Base-by-base conservation (phyloP, 495 filamentous ascomycete genomes). In the Corynascus novoguineensis region DNA sequence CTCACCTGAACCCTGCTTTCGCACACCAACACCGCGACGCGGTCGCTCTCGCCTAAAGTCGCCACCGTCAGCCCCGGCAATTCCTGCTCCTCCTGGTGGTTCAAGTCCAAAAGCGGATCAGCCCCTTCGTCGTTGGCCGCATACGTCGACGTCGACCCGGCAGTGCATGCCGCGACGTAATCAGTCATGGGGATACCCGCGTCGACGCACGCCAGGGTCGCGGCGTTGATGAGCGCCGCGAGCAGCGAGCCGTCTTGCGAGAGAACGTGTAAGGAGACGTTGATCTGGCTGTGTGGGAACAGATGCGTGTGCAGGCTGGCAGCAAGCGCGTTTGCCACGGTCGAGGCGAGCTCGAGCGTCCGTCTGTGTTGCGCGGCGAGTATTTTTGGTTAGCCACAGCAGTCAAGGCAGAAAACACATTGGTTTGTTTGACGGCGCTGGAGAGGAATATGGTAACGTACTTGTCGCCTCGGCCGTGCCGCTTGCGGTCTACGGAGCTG, bases 151-250 rank as follows among this genome's bases (percentile, higher is more conserved):
- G 88, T 90, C 62, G 86, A 86, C 15, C 90, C 93, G 1, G 87
- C 84, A 10, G 90, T 95, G 70, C 89, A 95, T 11, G 90, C 90
- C n/a, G 81, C 81, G 0, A 97, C 78, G 64, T 96, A 92, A 64
- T 93, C 90, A 3, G 81, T 79, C 90, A 97, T 97, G 34, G 95
- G 93, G 25, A 99, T 83, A 28, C 93, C 93, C 3, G 95, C 95
- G 66, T 97, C 93, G 46, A 97, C 84, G 21, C 96, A 83, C 0
- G 95, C 93, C 12, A 99, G 81, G 0, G 92, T 97, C 0, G 88
- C 85, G 10, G 93, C 95, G 63, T 99, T 99, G 61, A 97, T 77
- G 17, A 88, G 89, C 0, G 90, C 83, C 1, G 95, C 90, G 27
- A 99, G 85, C 0, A 99, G 77, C 3, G 88, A 89, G 29, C 93